Conservation (phyloP, 352 stramenopile genomes). For the Phytophthora ramorum region DNA sequence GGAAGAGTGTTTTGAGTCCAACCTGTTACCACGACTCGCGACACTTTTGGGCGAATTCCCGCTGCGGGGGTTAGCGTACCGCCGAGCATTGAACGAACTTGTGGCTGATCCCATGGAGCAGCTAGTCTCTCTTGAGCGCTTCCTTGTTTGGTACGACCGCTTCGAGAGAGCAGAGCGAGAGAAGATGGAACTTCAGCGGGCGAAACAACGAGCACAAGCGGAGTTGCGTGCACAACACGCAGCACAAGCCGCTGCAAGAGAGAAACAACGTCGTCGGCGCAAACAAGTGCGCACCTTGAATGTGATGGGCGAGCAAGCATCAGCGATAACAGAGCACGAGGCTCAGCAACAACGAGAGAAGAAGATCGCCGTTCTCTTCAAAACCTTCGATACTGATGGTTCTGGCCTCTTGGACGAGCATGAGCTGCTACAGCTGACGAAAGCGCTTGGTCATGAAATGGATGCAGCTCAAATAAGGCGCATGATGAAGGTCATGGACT, state of each 20-base stretch:
- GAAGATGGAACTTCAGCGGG: slow-evolving; percentile 51
- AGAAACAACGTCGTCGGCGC: slow-evolving; percentile 43
- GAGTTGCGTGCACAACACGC: slow-evolving; percentile 44
- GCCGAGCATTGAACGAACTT: slow-evolving; percentile 54
- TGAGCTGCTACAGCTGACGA: slow-evolving; percentile 57
- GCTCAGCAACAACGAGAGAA: slow-evolving; percentile 32
- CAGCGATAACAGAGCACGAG: slow-evolving; percentile 44
- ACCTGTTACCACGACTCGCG: slow-evolving; percentile 61
- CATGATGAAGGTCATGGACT: slow-evolving; percentile 71
- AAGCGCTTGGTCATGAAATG: slow-evolving; percentile 59
- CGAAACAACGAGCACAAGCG: slow-evolving; percentile 52
- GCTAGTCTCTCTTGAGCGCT: slow-evolving; percentile 53
- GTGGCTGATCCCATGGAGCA: slow-evolving; percentile 45
- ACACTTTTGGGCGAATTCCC: slow-evolving; percentile 56
- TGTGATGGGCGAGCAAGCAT: slow-evolving; percentile 45
- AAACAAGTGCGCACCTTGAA: slow-evolving; percentile 43
- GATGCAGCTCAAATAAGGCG: slow-evolving; percentile 46
- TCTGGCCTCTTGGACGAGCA: slow-evolving; percentile 64
- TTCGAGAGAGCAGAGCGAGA: slow-evolving; percentile 60
- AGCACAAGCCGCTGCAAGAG: slow-evolving; percentile 37
- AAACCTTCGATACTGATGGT: slow-evolving; percentile 59
- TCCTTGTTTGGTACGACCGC: slow-evolving; percentile 59
- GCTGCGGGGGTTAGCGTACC: slow-evolving; percentile 60
- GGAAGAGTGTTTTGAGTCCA: slow-evolving; percentile 57
- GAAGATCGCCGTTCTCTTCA: slow-evolving; percentile 58